phyloP scores from a whole-genome alignment of 257 asterid genomes.

The Solanum rostratum region DNA sequence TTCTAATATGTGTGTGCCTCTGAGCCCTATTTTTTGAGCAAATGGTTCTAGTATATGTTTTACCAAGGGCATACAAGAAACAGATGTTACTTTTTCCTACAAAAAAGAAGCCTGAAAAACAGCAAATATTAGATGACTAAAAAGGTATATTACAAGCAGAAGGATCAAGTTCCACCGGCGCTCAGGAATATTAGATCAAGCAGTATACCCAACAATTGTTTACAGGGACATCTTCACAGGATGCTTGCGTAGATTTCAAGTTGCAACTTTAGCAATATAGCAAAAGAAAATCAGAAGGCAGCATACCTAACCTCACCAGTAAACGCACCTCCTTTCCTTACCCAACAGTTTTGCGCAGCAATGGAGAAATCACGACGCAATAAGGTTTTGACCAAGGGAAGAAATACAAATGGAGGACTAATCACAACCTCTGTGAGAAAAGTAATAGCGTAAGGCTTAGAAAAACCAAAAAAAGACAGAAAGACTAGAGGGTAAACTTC shows the following conservation, averaged over 20 bases:
- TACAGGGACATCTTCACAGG: not conserved
- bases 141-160: not conserved
- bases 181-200: not conserved
- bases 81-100: not conserved
- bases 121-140: not conserved
- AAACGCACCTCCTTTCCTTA: slow-evolving; percentile 28
- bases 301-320: slow-evolving; percentile 38
- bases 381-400: slow-evolving; percentile 21
- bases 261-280: not conserved
- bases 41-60: not conserved
- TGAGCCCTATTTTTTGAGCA: not conserved
- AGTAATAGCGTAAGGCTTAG: not conserved
- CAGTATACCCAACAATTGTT: not conserved
- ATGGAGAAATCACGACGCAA: slow-evolving; percentile 30
- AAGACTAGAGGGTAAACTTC: not conserved
- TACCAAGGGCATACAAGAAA: not conserved
- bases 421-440: slow-evolving; percentile 28
- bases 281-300: not conserved
- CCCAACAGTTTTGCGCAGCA: slow-evolving; percentile 45
- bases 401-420: slow-evolving; percentile 36
- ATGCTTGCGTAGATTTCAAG: not conserved
- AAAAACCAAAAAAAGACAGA: not conserved
- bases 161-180: not conserved
- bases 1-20: not conserved
- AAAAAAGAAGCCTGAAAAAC: not conserved